Conservation (phyloP, 352 stramenopile genomes). For the Globisporangium yorkense region DNA sequence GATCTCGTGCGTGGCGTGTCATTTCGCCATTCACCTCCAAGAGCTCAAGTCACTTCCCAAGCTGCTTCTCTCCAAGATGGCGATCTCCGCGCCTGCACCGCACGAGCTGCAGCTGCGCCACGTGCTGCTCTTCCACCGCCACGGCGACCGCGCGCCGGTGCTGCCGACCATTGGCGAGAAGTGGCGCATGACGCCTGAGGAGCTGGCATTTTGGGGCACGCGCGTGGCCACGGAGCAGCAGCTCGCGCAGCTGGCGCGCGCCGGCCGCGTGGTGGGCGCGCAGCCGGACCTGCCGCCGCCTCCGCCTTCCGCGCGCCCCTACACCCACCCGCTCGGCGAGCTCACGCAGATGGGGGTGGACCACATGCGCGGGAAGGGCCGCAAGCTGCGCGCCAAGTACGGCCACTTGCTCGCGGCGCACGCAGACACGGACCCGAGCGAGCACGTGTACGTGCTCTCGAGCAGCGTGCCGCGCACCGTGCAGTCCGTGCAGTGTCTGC, state of each 20-base stretch:
- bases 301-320: slow-evolving; percentile 28
- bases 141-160: slow-evolving; percentile 74
- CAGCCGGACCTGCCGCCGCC: slow-evolving; percentile 37
- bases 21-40: background rate
- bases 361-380: slow-evolving; percentile 66
- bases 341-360: slow-evolving; percentile 61
- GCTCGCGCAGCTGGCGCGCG: slow-evolving; percentile 35
- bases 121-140: slow-evolving; percentile 76
- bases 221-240: slow-evolving; percentile 50
- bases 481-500: slow-evolving; percentile 69
- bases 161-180: slow-evolving; percentile 51
- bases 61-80: background rate
- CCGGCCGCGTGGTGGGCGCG: slow-evolving; percentile 42
- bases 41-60: background rate
- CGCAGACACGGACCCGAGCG: slow-evolving; percentile 16
- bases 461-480: slow-evolving; percentile 71
- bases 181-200: slow-evolving; percentile 40
- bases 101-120: slow-evolving; percentile 49
- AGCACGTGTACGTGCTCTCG: slow-evolving; percentile 71
- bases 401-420: slow-evolving; percentile 23
- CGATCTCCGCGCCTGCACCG: background rate
- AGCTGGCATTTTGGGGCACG: slow-evolving; percentile 57
- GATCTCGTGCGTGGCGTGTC: too few relatives aligned
- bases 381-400: slow-evolving; percentile 40
- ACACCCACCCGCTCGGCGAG: slow-evolving; percentile 43